Percentiles rank a stretch among this genome's conserved stretches.
Conservation (phyloP, 148 eudicot genomes). For the Camellia sinensis region DNA sequence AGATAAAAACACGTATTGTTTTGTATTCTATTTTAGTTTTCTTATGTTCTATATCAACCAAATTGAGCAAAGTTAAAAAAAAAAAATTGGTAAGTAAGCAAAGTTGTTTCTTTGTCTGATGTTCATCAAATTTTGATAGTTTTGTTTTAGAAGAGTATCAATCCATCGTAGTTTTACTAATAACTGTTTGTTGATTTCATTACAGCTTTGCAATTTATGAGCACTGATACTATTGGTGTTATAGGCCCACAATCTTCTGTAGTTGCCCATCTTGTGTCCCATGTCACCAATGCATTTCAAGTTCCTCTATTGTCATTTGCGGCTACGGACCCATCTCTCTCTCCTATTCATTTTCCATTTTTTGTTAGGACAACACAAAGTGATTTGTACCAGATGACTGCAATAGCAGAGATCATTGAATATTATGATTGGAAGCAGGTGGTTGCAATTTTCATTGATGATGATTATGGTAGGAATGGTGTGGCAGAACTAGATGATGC, state of each 20-base stretch:
- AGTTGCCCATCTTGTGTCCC: conserved; percentile 59
- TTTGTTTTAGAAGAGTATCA: conserved; percentile 6
- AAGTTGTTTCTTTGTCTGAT: neutral
- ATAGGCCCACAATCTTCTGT: conserved; percentile 94
- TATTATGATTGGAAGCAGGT: conserved; percentile 76
- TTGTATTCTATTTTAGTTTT: neutral
- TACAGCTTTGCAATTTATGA: conserved; percentile 85
- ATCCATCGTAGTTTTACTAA: conserved; percentile 11
- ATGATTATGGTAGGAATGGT: conserved; percentile 93
- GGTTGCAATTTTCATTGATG: conserved; percentile 64
- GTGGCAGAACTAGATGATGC: conserved; percentile 71
- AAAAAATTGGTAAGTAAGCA: too few relatives aligned
- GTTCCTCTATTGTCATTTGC: conserved; percentile 80
- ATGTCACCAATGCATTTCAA: conserved; percentile 67
- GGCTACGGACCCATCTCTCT: conserved; percentile 84
- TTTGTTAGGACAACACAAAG: conserved; percentile 74
- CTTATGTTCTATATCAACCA: neutral
- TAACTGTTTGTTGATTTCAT: neutral
- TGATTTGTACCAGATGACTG: conserved; percentile 80
- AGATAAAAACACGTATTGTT: neutral
- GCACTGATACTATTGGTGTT: conserved; percentile 67
- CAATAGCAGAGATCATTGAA: conserved; percentile 70
- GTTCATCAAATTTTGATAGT: neutral
- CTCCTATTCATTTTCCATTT: conserved; percentile 72
- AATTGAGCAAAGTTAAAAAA: neutral